Conservation (phyloP, 768 basidiomycete genomes). For the Goffeauzyma gilvescens region DNA sequence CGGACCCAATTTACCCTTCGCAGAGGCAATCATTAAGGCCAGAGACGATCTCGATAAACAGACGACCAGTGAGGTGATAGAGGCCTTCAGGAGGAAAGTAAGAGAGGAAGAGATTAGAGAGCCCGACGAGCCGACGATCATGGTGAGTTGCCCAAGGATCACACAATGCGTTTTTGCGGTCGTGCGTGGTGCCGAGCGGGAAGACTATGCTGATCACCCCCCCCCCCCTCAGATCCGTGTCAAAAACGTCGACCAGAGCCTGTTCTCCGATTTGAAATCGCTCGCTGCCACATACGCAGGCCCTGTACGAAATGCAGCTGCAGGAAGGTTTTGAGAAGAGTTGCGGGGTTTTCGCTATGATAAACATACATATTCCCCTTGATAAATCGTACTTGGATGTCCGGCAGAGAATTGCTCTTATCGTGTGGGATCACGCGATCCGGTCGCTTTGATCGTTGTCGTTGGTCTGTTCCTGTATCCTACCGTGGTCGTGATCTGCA, state of each 20-base stretch:
- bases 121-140: conserved; percentile 30
- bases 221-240: not conserved
- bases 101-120: conserved; percentile 49
- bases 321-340: too few relatives aligned
- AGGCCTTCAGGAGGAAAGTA: conserved; percentile 74
- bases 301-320: too few relatives aligned
- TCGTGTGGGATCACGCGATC: too few relatives aligned
- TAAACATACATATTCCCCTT: too few relatives aligned
- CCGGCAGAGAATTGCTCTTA: too few relatives aligned
- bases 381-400: too few relatives aligned
- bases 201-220: not conserved
- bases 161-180: not conserved
- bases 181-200: not conserved
- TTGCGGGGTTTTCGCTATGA: too few relatives aligned
- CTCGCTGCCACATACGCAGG: conserved; percentile 4
- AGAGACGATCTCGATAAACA: conserved; percentile 81
- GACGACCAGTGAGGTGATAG: conserved; percentile 75
- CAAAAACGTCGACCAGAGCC: conserved; percentile 3
- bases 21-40: conserved; percentile 73
- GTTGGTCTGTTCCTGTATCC: too few relatives aligned
- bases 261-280: conserved; percentile 5
- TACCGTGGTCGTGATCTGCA: too few relatives aligned
- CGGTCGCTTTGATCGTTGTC: too few relatives aligned
- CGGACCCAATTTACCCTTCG: conserved; percentile 78
- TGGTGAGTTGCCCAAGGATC: too few relatives aligned